Evolutionary conservation across 1,284 basidiomycete genomes (phyloP).

Genomic region (Cutaneotrichosporon cyanovorans): DNA sequence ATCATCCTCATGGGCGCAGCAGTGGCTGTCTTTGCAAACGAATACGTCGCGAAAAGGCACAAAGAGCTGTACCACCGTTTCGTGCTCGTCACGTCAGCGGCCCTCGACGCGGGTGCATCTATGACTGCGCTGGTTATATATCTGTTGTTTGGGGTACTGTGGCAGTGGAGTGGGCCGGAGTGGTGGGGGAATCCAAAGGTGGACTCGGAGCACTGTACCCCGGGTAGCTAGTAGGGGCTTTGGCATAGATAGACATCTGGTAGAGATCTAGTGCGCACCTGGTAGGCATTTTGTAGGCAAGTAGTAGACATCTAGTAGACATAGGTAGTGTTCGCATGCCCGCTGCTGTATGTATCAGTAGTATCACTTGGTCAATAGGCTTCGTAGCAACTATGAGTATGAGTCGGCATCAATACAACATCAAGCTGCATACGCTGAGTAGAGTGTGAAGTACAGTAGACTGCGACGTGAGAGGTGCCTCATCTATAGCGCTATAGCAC

Average conservation of each 20-base stretch:
- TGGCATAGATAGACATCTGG: background rate
- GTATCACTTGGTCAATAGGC: no score
- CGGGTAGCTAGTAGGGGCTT: slow-evolving; percentile 24
- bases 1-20: slow-evolving; percentile 48
- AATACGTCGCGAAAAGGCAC: slow-evolving; percentile 37
- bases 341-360: no score
- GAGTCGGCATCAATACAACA: no score
- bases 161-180: slow-evolving; percentile 27
- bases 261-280: background rate
- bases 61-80: slow-evolving; percentile 34
- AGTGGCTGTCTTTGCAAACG: slow-evolving; percentile 44
- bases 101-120: slow-evolving; percentile 48
- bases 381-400: no score
- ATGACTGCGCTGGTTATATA: slow-evolving; percentile 49
- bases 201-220: slow-evolving; percentile 45
- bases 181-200: slow-evolving; percentile 44
- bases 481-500: no score
- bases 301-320: no score
- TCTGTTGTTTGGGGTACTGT: slow-evolving; percentile 39
- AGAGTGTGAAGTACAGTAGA: no score
- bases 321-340: no score
- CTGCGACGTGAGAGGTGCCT: no score
- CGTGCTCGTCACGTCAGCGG: slow-evolving; percentile 44
- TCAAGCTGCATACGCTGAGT: no score
- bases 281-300: background rate